phyloP scores from a whole-genome alignment of 2,329 filamentous ascomycete genomes.

The Nemania abortiva region DNA sequence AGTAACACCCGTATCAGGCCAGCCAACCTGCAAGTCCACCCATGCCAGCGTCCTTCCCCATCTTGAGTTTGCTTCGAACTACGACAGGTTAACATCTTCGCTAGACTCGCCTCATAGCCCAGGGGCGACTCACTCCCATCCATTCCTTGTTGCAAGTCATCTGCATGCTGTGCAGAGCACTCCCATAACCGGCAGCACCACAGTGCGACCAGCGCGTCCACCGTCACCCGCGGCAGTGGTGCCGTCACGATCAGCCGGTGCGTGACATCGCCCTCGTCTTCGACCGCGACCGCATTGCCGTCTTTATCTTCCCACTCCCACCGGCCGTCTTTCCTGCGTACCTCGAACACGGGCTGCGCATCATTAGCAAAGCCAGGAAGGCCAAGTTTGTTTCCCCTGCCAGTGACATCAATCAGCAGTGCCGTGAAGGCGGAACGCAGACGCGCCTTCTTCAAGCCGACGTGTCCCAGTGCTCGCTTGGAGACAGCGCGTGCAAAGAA shows the following conservation, averaged over 20 bases:
- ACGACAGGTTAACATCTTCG: constrained; percentile 14
- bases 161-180: constrained; percentile 23
- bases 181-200: constrained; percentile 35
- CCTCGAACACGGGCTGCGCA: constrained; percentile 25
- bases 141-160: constrained; percentile 10
- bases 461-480: constrained; percentile 25
- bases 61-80: constrained; percentile 26
- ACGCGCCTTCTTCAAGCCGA: constrained; percentile 33
- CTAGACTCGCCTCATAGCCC: neutral
- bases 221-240: constrained; percentile 11
- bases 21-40: constrained; percentile 50
- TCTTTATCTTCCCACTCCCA: constrained; percentile 30
- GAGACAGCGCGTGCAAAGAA: constrained; percentile 26
- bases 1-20: constrained; percentile 2
- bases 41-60: constrained; percentile 8
- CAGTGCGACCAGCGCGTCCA: constrained; percentile 31
- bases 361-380: constrained; percentile 12
- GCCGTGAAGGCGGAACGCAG: constrained; percentile 25
- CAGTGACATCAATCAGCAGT: constrained; percentile 17
- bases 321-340: constrained; percentile 16
- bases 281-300: constrained; percentile 19
- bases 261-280: constrained; percentile 27
- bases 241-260: constrained; percentile 32
- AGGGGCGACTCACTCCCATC: constrained; percentile 13
- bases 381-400: constrained; percentile 6